phyloP scores from a whole-genome alignment of 805 yeast genomes.

The Yarrowia keelungensis region DNA sequence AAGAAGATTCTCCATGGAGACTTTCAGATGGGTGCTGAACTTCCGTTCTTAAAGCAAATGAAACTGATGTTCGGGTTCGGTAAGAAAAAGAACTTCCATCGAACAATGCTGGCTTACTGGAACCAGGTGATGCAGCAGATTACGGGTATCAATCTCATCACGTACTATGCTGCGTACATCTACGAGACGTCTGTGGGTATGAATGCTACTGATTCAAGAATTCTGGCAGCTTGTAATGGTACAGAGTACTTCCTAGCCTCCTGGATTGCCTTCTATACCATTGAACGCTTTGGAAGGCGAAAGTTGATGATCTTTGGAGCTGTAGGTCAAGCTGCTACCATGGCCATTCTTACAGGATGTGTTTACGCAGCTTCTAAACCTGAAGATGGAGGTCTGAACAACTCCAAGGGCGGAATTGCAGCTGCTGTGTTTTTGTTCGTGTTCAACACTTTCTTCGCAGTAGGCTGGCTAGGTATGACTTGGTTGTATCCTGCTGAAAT shows the following conservation, averaged over 20 bases:
- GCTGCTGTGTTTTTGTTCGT: slow-evolving; percentile 6
- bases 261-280: slow-evolving; percentile 55
- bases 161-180: slow-evolving; percentile 88
- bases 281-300: slow-evolving; percentile 68
- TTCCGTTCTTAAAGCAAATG: not conserved
- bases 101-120: slow-evolving; percentile 51
- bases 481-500: slow-evolving; percentile 11
- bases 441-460: slow-evolving; percentile 11
- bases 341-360: slow-evolving; percentile 42
- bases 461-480: slow-evolving; percentile 1
- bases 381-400: not conserved
- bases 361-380: not conserved
- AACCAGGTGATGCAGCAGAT: slow-evolving; percentile 73
- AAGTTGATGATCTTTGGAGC: slow-evolving; percentile 73
- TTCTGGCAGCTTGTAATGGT: slow-evolving; percentile 41
- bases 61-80: slow-evolving; percentile 5
- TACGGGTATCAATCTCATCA: slow-evolving; percentile 87
- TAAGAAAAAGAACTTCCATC: slow-evolving; percentile 26
- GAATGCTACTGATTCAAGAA: slow-evolving; percentile 39
- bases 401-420: slow-evolving; percentile 1
- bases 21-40: slow-evolving; percentile 1
- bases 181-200: slow-evolving; percentile 69
- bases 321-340: slow-evolving; percentile 57
- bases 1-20: not conserved
- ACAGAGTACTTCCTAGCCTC: slow-evolving; percentile 70